Base-by-base conservation (phyloP, 2,329 filamentous ascomycete genomes). In the Fusarium sp. region DNA sequence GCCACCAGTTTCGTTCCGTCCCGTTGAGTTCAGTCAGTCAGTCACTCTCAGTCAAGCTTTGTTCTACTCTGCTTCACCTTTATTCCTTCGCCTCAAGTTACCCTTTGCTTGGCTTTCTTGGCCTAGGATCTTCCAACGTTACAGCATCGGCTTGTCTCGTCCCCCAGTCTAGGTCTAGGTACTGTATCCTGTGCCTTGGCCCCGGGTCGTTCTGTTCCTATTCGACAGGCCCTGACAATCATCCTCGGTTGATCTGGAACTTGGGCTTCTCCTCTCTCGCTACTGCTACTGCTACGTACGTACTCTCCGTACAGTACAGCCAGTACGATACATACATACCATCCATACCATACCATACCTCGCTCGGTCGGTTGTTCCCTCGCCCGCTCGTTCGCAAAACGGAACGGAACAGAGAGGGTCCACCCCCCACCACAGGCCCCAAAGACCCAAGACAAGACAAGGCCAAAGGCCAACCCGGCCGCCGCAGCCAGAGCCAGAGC, bases 341-440 rank as follows among this genome's bases (percentile, higher is more conserved):
- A 25, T 38, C 32, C 32, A 34, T 34, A 34, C 53, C 32, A 34
- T 34, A 38, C 32, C 32, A 38, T 38, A 18, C 16, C 32, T 38
- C 32, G 32, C 32, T 38, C 32, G 32, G 32, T 72, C 38, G 34
- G 40, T 42, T 42, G 30, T n/a, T 52, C 29, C 47, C 32, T 43
- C 50, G 32, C 61, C 42, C 38, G 53, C 29, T 50, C 44, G 29
- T 42, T 60, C 42, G 62, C 59, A 58, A 64, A 66, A 66, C 61
- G 61, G 63, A 59, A 70, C 72, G 66, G 67, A 57, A 66, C 61
- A 72, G 73, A 66, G 66, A 67, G 71, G 73, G 72, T 71, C 74
- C 74, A 75, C 74, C 63, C 74, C 74, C 71, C 73, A 71, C 71
- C 63, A 74, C 72, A 51, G 60, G 63, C 63, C 66, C 66, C 62